A percentile compares a stretch with the other conserved stretches of the same genome.
These are phyloP conservation scores for Eimeria sp. DNA, from an alignment of 169 alveolate genomes.

Conservation along the genomic window DNA sequence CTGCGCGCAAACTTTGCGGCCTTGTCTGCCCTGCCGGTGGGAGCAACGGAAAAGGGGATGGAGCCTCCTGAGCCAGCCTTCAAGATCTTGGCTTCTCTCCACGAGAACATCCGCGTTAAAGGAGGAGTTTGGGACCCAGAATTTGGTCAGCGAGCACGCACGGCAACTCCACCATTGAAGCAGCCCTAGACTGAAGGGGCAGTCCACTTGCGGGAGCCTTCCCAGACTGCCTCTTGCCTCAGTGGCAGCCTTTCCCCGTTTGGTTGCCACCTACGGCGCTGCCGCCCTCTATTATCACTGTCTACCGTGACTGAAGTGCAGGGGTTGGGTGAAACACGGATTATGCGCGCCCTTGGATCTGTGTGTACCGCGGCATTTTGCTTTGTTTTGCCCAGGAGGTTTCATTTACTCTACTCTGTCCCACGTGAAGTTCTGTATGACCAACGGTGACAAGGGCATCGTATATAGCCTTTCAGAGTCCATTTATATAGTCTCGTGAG, in stretches of 20 bases:
- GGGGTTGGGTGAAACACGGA: neutral
- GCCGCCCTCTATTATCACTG: neutral
- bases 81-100: constrained; percentile 85
- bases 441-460: constrained; percentile 88
- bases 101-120: constrained; percentile 89
- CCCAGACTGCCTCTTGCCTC: neutral
- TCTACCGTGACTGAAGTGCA: neutral
- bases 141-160: constrained; percentile 72
- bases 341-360: neutral
- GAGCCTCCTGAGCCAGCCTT: constrained; percentile 58
- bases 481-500: constrained; percentile 83
- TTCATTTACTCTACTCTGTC: constrained; percentile 87
- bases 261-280: neutral
- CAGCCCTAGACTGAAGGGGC: neutral
- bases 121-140: constrained; percentile 89
- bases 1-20: constrained; percentile 71
- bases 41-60: constrained; percentile 1
- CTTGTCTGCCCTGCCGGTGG: constrained; percentile 40
- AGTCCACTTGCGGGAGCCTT: neutral
- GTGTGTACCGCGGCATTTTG: neutral
- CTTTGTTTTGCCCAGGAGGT: constrained; percentile 57
- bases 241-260: neutral
- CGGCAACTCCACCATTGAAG: neutral
- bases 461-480: constrained; percentile 85
- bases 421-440: constrained; percentile 87